Evolutionary conservation across 805 yeast species (phyloP).

Genomic region (Candida ovalis): DNA sequence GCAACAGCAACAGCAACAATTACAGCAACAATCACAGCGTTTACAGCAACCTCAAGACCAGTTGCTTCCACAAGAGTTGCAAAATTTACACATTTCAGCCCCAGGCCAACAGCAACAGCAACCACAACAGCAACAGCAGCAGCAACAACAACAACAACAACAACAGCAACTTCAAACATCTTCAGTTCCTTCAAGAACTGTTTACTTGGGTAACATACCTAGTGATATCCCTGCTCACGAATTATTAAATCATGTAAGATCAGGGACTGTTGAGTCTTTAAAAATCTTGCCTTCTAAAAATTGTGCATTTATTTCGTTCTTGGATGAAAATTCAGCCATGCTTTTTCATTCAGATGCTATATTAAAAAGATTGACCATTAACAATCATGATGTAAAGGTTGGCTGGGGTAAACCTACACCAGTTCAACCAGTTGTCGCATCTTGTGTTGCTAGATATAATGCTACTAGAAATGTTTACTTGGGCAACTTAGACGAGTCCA

Average conservation of each 20-base stretch:
- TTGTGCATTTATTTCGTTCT: constrained; percentile 87
- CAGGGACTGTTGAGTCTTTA: constrained; percentile 82
- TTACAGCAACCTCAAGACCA: background rate
- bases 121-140: constrained; percentile 1
- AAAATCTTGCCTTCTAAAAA: constrained; percentile 75
- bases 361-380: constrained; percentile 73
- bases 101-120: background rate
- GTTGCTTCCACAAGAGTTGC: background rate
- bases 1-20: constrained; percentile 4
- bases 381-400: constrained; percentile 75
- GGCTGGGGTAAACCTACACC: constrained; percentile 91
- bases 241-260: constrained; percentile 82
- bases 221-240: constrained; percentile 75
- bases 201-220: constrained; percentile 86
- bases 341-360: constrained; percentile 93
- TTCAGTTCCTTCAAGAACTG: constrained; percentile 61
- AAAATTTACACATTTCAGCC: background rate
- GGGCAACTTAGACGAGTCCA: constrained; percentile 63
- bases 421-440: constrained; percentile 67
- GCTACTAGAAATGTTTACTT: constrained; percentile 94
- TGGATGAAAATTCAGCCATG: constrained; percentile 84
- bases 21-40: constrained; percentile 3
- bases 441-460: constrained; percentile 75
- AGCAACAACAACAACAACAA: constrained; percentile 3
- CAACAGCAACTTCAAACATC: constrained; percentile 9